These are phyloP conservation scores for Theobroma grandiflorum DNA, from an alignment of 441 rosid genomes.

Conservation along the genomic window DNA sequence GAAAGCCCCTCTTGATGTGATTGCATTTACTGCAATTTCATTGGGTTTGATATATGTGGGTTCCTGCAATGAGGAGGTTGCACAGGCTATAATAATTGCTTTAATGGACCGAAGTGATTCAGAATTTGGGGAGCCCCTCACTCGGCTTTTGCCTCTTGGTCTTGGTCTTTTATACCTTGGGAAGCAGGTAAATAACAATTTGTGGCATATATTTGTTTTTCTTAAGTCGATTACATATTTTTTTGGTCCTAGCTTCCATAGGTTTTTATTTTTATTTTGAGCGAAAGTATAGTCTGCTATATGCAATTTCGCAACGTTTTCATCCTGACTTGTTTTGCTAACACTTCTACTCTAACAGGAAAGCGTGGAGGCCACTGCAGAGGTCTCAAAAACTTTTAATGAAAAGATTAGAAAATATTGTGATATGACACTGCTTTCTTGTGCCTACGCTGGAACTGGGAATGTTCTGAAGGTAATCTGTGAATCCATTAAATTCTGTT, in stretches of 20 bases:
- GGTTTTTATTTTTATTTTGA: not conserved
- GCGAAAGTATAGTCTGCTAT: not conserved
- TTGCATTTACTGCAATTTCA: constrained; percentile 87
- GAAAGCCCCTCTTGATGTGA: constrained; percentile 82
- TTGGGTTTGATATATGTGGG: constrained; percentile 93
- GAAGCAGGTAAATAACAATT: constrained; percentile 73
- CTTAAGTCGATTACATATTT: constrained; percentile 8
- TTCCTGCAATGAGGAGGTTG: constrained; percentile 94
- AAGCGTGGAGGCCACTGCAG: constrained; percentile 87
- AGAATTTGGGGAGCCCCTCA: constrained; percentile 82
- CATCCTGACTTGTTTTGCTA: constrained; percentile 28
- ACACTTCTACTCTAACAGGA: constrained; percentile 56
- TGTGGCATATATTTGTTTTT: not conserved
- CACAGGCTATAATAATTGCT: constrained; percentile 85
- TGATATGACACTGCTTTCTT: constrained; percentile 89
- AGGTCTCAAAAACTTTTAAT: constrained; percentile 88
- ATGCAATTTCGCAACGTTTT: not conserved
- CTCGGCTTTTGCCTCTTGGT: constrained; percentile 85
- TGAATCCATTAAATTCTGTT: constrained; percentile 3
- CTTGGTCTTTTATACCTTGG: constrained; percentile 96
- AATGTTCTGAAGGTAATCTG: constrained; percentile 84
- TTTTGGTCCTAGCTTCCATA: constrained; percentile 14
- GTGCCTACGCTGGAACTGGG: constrained; percentile 99
- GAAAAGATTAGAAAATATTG: constrained; percentile 86
- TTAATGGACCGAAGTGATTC: constrained; percentile 83